Evolutionary conservation across 1,139 yeast genomes (phyloP).

Genomic region (Wickerhamomyces sp.): DNA sequence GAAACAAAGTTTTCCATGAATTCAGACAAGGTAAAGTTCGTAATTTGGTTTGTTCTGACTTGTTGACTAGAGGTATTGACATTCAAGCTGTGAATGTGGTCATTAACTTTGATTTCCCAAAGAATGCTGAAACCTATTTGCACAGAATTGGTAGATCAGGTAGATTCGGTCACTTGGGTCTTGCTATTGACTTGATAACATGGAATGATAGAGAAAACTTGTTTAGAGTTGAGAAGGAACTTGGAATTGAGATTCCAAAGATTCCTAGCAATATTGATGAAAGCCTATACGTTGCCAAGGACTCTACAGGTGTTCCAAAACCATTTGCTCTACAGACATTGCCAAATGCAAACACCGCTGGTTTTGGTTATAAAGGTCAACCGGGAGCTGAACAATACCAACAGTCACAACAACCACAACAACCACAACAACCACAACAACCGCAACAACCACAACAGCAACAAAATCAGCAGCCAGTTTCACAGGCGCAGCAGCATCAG

Average conservation of each 20-base stretch:
- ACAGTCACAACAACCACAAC: slow-evolving; percentile 22
- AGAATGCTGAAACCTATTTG: slow-evolving; percentile 93
- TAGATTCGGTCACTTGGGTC: slow-evolving; percentile 96
- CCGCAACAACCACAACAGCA: slow-evolving; percentile 14
- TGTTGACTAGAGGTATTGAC: slow-evolving; percentile 97
- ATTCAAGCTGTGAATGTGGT: slow-evolving; percentile 98
- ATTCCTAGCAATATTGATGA: slow-evolving; percentile 90
- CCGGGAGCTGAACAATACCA: slow-evolving; percentile 29
- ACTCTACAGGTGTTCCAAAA: slow-evolving; percentile 71
- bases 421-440: slow-evolving; percentile 21
- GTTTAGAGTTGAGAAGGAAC: slow-evolving; percentile 93
- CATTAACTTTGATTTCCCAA: slow-evolving; percentile 96
- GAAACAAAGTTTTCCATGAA: slow-evolving; percentile 97
- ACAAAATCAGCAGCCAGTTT: slow-evolving; percentile 20
- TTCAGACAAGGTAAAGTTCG: slow-evolving; percentile 98
- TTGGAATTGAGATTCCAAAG: slow-evolving; percentile 96
- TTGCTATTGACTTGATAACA: slow-evolving; percentile 92
- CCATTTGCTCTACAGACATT: slow-evolving; percentile 67
- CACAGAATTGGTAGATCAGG: slow-evolving; percentile 99
- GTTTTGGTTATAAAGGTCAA: slow-evolving; percentile 47
- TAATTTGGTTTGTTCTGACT: slow-evolving; percentile 93
- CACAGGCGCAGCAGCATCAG: slow-evolving; percentile 9
- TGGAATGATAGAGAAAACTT: slow-evolving; percentile 95
- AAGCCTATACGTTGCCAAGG: slow-evolving; percentile 82
- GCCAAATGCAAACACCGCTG: slow-evolving; percentile 33